Conservation (phyloP, 169 alveolate species). For the Plasmodium berghei region DNA sequence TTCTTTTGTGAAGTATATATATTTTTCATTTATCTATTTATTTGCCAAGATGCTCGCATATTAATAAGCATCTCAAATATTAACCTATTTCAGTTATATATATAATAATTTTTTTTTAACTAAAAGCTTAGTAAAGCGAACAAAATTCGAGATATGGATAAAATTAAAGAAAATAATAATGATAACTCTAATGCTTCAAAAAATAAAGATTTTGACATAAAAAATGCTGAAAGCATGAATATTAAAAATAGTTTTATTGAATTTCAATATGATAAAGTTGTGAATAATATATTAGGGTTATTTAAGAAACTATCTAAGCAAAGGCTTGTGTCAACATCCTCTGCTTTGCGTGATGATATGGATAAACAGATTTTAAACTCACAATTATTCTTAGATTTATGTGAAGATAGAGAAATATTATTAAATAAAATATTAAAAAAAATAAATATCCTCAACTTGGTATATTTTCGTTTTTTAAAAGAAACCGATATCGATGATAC, state of each 20-base stretch:
- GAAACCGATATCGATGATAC: constrained; percentile 67
- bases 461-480: constrained; percentile 74
- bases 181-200: constrained; percentile 14
- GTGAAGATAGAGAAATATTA: constrained; percentile 58
- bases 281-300: constrained; percentile 43
- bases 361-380: constrained; percentile 64
- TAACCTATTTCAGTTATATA: too few species aligned
- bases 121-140: too few species aligned
- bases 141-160: constrained; percentile 21
- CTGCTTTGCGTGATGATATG: constrained; percentile 64
- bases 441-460: constrained; percentile 63
- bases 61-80: too few species aligned
- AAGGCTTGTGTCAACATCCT: constrained; percentile 54
- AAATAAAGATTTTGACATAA: background rate
- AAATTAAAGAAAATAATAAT: constrained; percentile 25
- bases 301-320: constrained; percentile 51
- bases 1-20: too few species aligned
- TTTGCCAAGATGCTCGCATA: too few species aligned
- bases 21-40: too few species aligned
- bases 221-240: constrained; percentile 28
- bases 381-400: constrained; percentile 61
- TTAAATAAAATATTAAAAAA: constrained; percentile 67
- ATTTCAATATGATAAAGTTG: constrained; percentile 63
- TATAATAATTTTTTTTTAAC: too few species aligned
- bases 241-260: constrained; percentile 54